Evolutionary conservation across 257 asterid genomes (phyloP).

Genomic region (Verbascum thapsus): DNA sequence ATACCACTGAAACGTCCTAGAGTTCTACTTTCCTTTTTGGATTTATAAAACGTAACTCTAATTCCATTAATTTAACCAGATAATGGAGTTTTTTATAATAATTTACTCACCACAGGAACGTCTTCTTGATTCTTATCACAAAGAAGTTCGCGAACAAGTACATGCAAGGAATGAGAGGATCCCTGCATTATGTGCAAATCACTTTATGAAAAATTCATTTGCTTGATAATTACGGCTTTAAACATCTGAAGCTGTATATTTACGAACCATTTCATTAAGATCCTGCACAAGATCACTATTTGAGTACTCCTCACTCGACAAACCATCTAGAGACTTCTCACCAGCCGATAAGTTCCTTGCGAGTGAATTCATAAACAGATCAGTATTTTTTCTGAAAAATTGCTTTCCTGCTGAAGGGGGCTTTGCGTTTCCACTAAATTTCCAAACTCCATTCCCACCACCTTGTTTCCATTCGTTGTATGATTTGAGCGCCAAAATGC

Average conservation of each 20-base stretch:
- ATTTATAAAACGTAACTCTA: not conserved
- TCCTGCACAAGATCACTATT: conserved; percentile 39
- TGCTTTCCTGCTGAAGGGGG: conserved; percentile 52
- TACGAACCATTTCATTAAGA: conserved; percentile 49
- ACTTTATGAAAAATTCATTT: conserved; percentile 1
- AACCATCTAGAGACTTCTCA: conserved; percentile 52
- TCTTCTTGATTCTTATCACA: conserved; percentile 73
- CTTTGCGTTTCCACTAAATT: conserved; percentile 57
- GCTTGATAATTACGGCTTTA: conserved; percentile 1
- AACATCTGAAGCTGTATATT: conserved; percentile 24
- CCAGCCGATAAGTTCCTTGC: conserved; percentile 52
- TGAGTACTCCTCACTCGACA: conserved; percentile 38
- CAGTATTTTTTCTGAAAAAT: conserved; percentile 49
- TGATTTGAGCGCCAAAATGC: conserved; percentile 74
- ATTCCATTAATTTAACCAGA: not conserved
- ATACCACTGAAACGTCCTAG: not conserved
- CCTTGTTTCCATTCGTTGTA: conserved; percentile 77
- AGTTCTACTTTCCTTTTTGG: not conserved
- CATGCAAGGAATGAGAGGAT: conserved; percentile 46
- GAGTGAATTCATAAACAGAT: conserved; percentile 55
- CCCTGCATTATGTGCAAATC: conserved; percentile 53
- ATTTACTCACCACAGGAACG: conserved; percentile 67
- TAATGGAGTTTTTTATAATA: not conserved
- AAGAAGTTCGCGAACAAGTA: conserved; percentile 59
- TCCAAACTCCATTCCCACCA: conserved; percentile 73